Evolutionary conservation across 164 flowering plant species (phyloP).

Genomic region (Dillenia turbinata): DNA sequence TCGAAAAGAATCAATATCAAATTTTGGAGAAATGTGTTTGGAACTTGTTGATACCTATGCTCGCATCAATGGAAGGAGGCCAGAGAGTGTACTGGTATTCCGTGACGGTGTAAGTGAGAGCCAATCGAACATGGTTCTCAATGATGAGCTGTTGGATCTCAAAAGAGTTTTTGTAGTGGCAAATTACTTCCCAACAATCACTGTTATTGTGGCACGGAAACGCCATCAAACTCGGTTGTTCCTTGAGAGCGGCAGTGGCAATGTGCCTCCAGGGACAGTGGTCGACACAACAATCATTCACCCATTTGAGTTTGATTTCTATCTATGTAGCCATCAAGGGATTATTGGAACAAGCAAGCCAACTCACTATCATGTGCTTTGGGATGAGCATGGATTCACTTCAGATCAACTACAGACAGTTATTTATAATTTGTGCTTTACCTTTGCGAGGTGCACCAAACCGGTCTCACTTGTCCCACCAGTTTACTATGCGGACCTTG

Average conservation of each 20-base stretch:
- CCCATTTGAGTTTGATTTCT: conserved; percentile 68
- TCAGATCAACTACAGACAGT: conserved; percentile 64
- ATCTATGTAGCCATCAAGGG: conserved; percentile 71
- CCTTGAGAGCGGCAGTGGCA: conserved; percentile 29
- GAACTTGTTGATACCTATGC: conserved; percentile 55
- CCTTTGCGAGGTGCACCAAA: conserved; percentile 77
- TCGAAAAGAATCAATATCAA: conserved; percentile 42
- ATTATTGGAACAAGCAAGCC: conserved; percentile 79
- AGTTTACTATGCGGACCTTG: conserved; percentile 76
- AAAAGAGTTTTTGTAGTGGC: conserved; percentile 23
- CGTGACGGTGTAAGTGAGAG: conserved; percentile 87
- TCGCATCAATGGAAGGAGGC: conserved; percentile 31
- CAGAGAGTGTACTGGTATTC: conserved; percentile 57
- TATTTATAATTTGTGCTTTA: conserved; percentile 73
- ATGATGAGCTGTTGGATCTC: conserved; percentile 49
- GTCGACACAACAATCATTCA: conserved; percentile 59
- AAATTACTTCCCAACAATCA: conserved; percentile 48
- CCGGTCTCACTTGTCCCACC: conserved; percentile 82
- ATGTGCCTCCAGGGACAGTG: conserved; percentile 79
- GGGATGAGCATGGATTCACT: conserved; percentile 56
- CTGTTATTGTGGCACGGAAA: conserved; percentile 71
- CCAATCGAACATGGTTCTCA: conserved; percentile 79
- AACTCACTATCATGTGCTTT: conserved; percentile 63
- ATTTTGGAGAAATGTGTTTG: conserved; percentile 56
- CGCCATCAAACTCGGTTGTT: conserved; percentile 73